phyloP scores from a whole-genome alignment of 1,284 basidiomycete genomes.

The Puccinia coronata region DNA sequence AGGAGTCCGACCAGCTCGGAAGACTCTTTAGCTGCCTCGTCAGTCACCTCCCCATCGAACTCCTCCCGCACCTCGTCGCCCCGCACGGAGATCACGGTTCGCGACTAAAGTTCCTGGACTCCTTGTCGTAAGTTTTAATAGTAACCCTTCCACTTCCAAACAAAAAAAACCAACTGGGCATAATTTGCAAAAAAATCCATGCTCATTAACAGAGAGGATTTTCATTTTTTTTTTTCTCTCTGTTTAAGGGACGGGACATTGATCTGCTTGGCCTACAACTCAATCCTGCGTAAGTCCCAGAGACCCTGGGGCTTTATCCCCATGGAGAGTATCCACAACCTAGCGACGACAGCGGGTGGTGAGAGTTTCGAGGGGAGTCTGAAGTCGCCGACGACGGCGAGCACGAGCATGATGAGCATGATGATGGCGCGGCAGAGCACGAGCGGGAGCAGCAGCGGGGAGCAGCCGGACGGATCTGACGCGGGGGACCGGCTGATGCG shows the following conservation, averaged over 20 bases:
- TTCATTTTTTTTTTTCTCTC: background rate
- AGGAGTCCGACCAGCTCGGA: background rate
- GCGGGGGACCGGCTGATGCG: background rate
- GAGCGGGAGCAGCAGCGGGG: too few species aligned
- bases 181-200: background rate
- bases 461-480: background rate
- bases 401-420: background rate
- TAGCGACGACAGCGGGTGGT: constrained; percentile 65
- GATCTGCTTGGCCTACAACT: constrained; percentile 76
- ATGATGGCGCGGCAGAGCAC: background rate
- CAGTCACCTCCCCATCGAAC: constrained; percentile 60
- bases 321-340: constrained; percentile 73
- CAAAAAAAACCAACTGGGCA: background rate
- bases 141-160: background rate
- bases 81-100: constrained; percentile 48
- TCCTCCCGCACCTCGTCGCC: constrained; percentile 60
- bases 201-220: background rate
- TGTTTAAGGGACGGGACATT: constrained; percentile 67
- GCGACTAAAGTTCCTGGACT: constrained; percentile 51
- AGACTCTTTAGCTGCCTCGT: constrained; percentile 67
- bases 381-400: background rate
- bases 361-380: constrained; percentile 53
- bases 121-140: constrained; percentile 51
- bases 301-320: constrained; percentile 86
- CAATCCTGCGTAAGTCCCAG: constrained; percentile 72